A percentile compares a stretch with the other conserved stretches of the same genome.
Conservation (phyloP, 257 asterid genomes). For the Fraxinus excelsior region DNA sequence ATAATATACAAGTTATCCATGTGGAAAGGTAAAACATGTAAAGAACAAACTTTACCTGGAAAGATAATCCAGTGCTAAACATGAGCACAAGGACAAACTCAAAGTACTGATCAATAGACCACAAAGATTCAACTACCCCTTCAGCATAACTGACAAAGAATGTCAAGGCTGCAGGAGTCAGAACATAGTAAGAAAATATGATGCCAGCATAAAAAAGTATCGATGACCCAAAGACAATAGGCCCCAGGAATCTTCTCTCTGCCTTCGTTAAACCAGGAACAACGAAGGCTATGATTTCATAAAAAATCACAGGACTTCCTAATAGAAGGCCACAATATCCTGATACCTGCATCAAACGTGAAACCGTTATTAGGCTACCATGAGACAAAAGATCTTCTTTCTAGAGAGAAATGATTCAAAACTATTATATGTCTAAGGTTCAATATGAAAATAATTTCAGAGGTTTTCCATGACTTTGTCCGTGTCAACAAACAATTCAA, state of each 20-base stretch:
- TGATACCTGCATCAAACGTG: constrained; percentile 66
- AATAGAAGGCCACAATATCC: constrained; percentile 95
- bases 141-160: constrained; percentile 93
- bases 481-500: no score
- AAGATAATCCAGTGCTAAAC: constrained; percentile 98
- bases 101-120: constrained; percentile 99
- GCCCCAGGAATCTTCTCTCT: constrained; percentile 90
- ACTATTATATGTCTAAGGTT: no score
- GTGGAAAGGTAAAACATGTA: background rate
- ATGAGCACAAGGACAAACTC: constrained; percentile 97
- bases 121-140: constrained; percentile 94
- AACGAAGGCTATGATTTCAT: constrained; percentile 91
- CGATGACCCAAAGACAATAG: constrained; percentile 93
- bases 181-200: constrained; percentile 84
- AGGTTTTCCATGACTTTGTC: no score
- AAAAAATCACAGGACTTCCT: constrained; percentile 87
- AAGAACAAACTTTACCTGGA: constrained; percentile 65
- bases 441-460: no score
- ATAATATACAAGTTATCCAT: background rate
- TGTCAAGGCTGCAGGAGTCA: constrained; percentile 94
- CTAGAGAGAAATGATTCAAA: no score
- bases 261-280: constrained; percentile 90
- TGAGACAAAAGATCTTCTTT: no score
- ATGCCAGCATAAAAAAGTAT: constrained; percentile 91
- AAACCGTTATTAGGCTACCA: background rate